A percentile compares a stretch with the other conserved stretches of the same genome.
Conservation (phyloP, 2,329 filamentous ascomycete genomes). For the Penicillium psychrosexuale region DNA sequence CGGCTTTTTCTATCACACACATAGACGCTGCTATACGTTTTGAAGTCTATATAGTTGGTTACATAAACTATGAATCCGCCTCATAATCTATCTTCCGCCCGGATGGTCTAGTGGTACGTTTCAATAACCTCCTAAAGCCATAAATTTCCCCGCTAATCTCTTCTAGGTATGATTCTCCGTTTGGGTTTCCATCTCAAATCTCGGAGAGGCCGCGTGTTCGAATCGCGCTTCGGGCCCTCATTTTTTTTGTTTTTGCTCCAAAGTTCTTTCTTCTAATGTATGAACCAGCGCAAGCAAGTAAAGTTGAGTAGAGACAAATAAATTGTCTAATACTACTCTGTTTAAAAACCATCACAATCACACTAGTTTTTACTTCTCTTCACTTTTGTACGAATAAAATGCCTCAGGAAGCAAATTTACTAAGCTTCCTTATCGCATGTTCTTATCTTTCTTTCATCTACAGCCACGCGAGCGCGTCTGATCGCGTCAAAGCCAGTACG, state of each 20-base stretch:
- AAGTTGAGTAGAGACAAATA: too few relatives aligned
- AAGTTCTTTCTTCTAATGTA: too few relatives aligned
- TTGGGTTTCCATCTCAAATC: not conserved
- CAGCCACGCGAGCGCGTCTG: conserved; percentile 11
- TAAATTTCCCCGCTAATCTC: too few relatives aligned
- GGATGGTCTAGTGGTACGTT: conserved; percentile 3
- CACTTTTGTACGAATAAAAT: too few relatives aligned
- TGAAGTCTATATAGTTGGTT: too few relatives aligned
- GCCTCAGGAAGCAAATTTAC: not conserved
- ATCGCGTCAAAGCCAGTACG: conserved; percentile 11
- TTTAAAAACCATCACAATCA: too few relatives aligned
- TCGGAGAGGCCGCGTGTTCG: conserved; percentile 11
- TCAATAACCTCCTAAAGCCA: too few relatives aligned
- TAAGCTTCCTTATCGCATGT: not conserved
- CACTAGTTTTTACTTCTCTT: too few relatives aligned
- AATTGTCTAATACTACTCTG: too few relatives aligned
- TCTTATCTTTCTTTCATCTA: conserved; percentile 7
- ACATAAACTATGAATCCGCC: too few relatives aligned
- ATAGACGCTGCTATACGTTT: too few relatives aligned
- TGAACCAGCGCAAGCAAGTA: too few relatives aligned
- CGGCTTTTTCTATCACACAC: not conserved
- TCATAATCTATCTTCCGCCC: not conserved
- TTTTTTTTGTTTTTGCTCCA: not conserved
- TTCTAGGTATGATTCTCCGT: conserved; percentile 8
- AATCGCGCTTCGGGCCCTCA: conserved; percentile 6